Conservation (phyloP, 306 rosid genomes). For the Trifolium repens region DNA sequence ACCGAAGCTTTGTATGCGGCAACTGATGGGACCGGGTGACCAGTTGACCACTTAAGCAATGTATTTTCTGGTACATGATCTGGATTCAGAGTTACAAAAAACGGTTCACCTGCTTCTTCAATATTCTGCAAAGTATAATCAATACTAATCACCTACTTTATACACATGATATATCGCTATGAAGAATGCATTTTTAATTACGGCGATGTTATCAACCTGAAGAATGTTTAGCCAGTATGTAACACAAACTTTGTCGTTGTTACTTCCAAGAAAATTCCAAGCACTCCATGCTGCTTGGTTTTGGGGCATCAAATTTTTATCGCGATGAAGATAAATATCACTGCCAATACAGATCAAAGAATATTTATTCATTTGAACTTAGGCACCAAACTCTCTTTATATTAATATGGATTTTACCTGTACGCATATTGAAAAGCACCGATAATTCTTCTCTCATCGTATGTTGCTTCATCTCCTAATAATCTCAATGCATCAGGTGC, state of each 20-base stretch:
- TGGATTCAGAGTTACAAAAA: constrained; percentile 87
- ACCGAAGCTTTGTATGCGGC: constrained; percentile 77
- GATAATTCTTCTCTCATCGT: constrained; percentile 74
- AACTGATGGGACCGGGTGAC: constrained; percentile 88
- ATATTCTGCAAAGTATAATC: constrained; percentile 66
- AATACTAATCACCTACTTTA: constrained; percentile 19
- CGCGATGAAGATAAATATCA: constrained; percentile 91
- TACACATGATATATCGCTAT: background rate
- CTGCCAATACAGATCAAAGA: constrained; percentile 69
- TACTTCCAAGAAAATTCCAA: constrained; percentile 89
- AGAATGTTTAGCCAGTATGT: constrained; percentile 96
- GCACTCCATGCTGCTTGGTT: constrained; percentile 97
- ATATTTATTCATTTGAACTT: constrained; percentile 48
- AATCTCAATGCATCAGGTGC: constrained; percentile 83
- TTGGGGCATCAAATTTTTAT: constrained; percentile 86
- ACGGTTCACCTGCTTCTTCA: constrained; percentile 63
- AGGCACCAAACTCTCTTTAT: constrained; percentile 23
- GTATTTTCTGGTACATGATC: constrained; percentile 64
- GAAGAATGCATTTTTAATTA: constrained; percentile 13
- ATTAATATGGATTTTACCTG: constrained; percentile 54
- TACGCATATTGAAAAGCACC: constrained; percentile 91
- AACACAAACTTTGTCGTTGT: constrained; percentile 64
- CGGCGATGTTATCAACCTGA: constrained; percentile 63
- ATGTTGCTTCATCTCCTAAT: constrained; percentile 80
- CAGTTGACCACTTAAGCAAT: constrained; percentile 77